These are phyloP conservation scores for Quercus phellos DNA, from an alignment of 331 rosid genomes.

Conservation along the genomic window DNA sequence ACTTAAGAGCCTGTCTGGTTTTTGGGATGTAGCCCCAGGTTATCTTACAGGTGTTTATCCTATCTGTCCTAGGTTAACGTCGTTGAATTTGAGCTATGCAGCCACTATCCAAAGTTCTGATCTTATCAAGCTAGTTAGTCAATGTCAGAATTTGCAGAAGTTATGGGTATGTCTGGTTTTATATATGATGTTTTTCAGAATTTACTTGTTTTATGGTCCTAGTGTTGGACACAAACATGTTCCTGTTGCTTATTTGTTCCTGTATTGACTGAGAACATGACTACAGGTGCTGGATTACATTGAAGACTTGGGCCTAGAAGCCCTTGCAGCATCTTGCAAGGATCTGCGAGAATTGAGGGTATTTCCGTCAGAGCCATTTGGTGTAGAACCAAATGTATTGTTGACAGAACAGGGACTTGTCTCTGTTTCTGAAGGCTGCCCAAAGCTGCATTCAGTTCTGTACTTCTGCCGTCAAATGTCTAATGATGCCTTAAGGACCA, in stretches of 20 bases:
- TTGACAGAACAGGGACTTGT: constrained; percentile 84
- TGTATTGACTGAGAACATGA: constrained; percentile 33
- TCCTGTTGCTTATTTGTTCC: neutral
- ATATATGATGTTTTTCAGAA: neutral
- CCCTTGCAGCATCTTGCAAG: constrained; percentile 71
- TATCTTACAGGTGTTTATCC: constrained; percentile 66
- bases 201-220: neutral
- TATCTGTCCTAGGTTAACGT: constrained; percentile 57
- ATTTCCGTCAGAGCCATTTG: constrained; percentile 85
- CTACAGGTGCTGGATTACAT: constrained; percentile 82
- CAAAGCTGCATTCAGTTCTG: constrained; percentile 79
- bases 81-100: constrained; percentile 75
- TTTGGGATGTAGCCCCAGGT: constrained; percentile 77
- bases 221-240: constrained; percentile 1
- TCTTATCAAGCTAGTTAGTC: constrained; percentile 62
- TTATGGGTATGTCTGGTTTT: constrained; percentile 59
- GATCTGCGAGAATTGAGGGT: constrained; percentile 79
- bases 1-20: constrained; percentile 72
- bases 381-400: constrained; percentile 55
- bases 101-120: constrained; percentile 49
- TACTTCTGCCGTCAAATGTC: constrained; percentile 93
- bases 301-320: constrained; percentile 76
- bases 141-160: constrained; percentile 66
- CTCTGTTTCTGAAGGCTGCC: constrained; percentile 85
- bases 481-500: constrained; percentile 70